Percentiles rank a stretch among this genome's conserved stretches.
phyloP scores from a whole-genome alignment of 176 grass and related monocot genomes.

The Triticum timopheevii region DNA sequence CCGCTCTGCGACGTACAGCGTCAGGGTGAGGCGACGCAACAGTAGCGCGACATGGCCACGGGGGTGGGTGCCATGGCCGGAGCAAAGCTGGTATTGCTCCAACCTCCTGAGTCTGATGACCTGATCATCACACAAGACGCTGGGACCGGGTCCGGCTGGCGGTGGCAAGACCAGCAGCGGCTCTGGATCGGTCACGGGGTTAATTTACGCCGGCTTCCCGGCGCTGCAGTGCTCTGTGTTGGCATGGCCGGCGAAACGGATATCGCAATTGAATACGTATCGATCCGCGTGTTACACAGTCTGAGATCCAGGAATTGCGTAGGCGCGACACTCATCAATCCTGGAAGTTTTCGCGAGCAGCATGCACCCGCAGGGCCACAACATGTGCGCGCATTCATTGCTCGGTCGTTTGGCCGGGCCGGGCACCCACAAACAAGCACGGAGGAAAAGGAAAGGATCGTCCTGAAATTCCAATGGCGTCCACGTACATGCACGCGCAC shows the following conservation, averaged over 20 bases:
- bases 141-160: not conserved
- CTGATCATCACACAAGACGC: not conserved
- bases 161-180: not conserved
- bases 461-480: not conserved
- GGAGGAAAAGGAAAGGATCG: not conserved
- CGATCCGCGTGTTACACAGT: not conserved
- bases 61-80: not conserved
- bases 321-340: not conserved
- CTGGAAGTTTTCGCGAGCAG: not conserved
- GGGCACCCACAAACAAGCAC: not conserved
- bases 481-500: not conserved
- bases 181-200: not conserved
- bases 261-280: not conserved
- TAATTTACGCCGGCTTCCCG: not conserved
- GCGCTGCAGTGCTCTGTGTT: not conserved
- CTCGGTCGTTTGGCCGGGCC: not conserved
- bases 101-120: not conserved
- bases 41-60: not conserved
- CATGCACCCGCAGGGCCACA: not conserved
- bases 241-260: not conserved
- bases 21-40: not conserved
- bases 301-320: not conserved
- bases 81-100: not conserved
- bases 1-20: not conserved
- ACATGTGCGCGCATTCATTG: constrained; percentile 9